Evolutionary conservation across 129 eudicot genomes (phyloP).

Genomic region (Saussurea involucrata): DNA sequence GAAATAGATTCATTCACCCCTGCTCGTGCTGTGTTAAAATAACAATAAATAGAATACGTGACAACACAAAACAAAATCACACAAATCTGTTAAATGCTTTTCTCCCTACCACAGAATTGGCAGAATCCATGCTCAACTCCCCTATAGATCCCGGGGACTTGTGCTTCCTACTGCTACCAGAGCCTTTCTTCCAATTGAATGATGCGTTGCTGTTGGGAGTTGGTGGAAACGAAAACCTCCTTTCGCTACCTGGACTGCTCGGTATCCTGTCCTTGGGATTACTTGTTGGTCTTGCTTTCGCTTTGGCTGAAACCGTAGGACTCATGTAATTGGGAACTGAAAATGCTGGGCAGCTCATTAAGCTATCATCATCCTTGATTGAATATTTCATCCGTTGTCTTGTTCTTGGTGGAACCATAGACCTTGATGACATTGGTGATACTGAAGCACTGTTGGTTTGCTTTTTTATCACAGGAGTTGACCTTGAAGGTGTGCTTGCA

Average conservation of each 20-base stretch:
- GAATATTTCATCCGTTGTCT: slow-evolving; percentile 33
- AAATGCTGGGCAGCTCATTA: slow-evolving; percentile 83
- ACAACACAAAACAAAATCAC: slow-evolving; percentile 37
- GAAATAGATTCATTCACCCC: slow-evolving; percentile 8
- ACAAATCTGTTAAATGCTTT: slow-evolving; percentile 86
- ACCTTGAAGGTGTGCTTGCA: slow-evolving; percentile 32
- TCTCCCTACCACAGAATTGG: slow-evolving; percentile 56
- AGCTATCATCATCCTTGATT: slow-evolving; percentile 70
- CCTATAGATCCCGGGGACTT: slow-evolving; percentile 49
- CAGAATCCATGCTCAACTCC: slow-evolving; percentile 59
- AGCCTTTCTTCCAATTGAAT: slow-evolving; percentile 58
- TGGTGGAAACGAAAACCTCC: slow-evolving; percentile 66
- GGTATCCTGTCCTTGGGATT: slow-evolving; percentile 50
- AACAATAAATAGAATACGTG: not conserved
- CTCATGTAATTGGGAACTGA: slow-evolving; percentile 81
- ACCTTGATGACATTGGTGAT: slow-evolving; percentile 35
- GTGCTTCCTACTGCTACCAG: slow-evolving; percentile 17
- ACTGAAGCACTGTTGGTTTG: not conserved
- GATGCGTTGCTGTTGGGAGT: slow-evolving; percentile 45
- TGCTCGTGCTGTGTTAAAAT: not conserved
- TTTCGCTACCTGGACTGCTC: slow-evolving; percentile 50
- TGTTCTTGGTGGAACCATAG: slow-evolving; percentile 47
- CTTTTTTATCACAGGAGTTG: slow-evolving; percentile 33
- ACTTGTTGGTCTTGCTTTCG: slow-evolving; percentile 61
- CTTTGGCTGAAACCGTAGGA: slow-evolving; percentile 75